These are phyloP conservation scores for Fragaria vesca DNA, from an alignment of 306 rosid genomes.

Conservation along the genomic window DNA sequence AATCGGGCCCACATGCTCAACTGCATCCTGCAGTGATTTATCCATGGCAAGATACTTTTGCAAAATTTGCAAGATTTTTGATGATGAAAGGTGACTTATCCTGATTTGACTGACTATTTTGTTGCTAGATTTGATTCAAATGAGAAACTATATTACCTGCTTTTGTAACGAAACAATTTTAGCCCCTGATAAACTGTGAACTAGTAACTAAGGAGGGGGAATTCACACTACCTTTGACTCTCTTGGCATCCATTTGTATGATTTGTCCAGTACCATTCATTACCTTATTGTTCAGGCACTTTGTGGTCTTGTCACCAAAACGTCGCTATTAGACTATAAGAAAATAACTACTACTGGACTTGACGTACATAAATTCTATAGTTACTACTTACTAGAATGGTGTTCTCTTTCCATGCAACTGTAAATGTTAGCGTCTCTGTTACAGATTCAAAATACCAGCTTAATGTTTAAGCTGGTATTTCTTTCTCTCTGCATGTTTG, in stretches of 20 bases:
- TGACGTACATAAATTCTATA: neutral
- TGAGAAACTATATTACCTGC: neutral
- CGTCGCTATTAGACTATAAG: neutral
- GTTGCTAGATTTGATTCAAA: neutral
- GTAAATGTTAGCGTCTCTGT: no score
- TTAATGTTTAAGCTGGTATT: no score
- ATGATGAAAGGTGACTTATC: conserved; percentile 66
- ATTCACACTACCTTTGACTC: neutral
- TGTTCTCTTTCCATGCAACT: neutral
- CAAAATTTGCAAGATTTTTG: conserved; percentile 84
- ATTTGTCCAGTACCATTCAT: neutral
- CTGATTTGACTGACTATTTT: conserved; percentile 23
- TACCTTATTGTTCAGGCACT: neutral
- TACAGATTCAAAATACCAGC: no score
- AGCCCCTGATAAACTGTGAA: neutral
- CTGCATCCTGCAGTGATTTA: conserved; percentile 57
- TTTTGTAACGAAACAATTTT: neutral
- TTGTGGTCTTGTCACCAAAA: conserved; percentile 5
- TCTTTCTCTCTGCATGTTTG: no score
- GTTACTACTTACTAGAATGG: neutral
- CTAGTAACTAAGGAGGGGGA: neutral
- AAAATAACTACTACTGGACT: neutral
- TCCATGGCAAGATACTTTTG: conserved; percentile 90
- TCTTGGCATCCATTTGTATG: neutral
- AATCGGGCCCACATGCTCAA: conserved; percentile 62